phyloP scores from a whole-genome alignment of 306 rosid genomes.

The Echinosophora koreensis region DNA sequence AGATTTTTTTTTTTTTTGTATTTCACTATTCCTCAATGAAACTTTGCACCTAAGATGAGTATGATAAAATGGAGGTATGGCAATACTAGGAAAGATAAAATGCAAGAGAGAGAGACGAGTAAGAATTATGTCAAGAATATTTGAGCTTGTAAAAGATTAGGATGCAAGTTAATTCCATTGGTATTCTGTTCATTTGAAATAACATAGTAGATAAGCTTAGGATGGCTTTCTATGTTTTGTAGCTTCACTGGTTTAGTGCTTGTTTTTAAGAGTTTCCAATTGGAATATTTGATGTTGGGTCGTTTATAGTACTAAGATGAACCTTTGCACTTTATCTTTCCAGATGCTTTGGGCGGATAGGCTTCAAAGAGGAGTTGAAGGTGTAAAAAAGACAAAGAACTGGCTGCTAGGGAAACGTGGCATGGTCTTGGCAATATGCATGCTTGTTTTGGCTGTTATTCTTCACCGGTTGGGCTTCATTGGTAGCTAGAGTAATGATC shows the following conservation, averaged over 20 bases:
- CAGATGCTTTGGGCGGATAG: conserved; percentile 98
- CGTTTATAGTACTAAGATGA: conserved; percentile 19
- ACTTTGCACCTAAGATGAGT: background rate
- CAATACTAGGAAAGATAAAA: background rate
- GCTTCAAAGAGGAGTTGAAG: conserved; percentile 83
- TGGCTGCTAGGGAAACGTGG: conserved; percentile 91
- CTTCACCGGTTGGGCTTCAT: conserved; percentile 88
- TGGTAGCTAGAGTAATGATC: conserved; percentile 67
- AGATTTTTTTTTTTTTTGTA: background rate
- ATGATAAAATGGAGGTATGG: background rate
- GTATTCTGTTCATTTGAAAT: conserved; percentile 18
- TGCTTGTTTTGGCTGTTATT: conserved; percentile 84
- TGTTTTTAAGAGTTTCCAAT: background rate
- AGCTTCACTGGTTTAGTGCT: background rate
- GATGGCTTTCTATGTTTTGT: background rate
- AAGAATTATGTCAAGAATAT: background rate
- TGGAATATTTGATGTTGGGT: background rate
- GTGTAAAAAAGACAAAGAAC: conserved; percentile 81
- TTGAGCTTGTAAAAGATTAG: conserved; percentile 27
- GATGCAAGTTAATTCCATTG: conserved; percentile 22
- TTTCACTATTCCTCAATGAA: conserved; percentile 10
- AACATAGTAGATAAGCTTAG: conserved; percentile 5
- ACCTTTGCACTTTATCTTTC: conserved; percentile 38
- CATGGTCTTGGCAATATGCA: conserved; percentile 77
- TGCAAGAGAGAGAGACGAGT: too few relatives aligned